Percentiles rank a stretch among this genome's conserved stretches.
phyloP scores from a whole-genome alignment of 495 filamentous ascomycete genomes.

The Penicillium atrosanguineum region DNA sequence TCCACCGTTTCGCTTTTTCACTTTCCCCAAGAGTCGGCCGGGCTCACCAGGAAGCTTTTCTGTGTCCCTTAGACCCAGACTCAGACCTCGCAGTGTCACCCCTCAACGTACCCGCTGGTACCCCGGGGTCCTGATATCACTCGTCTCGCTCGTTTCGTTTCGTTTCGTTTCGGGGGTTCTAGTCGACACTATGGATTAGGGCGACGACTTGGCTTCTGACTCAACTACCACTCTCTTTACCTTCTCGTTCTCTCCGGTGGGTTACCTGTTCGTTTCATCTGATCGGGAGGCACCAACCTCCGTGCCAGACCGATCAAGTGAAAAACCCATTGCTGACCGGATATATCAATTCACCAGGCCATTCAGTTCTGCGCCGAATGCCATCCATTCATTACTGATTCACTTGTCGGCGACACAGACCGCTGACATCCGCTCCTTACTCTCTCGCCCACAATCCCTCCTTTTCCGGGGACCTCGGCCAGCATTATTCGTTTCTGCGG shows the following conservation, averaged over 20 bases:
- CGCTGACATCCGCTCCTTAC: constrained; percentile 20
- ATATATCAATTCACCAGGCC: background rate
- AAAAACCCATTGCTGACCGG: constrained; percentile 3
- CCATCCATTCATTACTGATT: constrained; percentile 4
- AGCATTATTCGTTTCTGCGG: constrained; percentile 6
- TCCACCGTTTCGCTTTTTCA: constrained; percentile 17
- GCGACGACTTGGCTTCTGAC: background rate
- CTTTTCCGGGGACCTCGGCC: constrained; percentile 1
- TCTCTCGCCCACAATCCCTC: constrained; percentile 3
- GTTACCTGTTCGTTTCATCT: constrained; percentile 2
- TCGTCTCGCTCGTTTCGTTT: background rate
- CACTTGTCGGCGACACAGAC: constrained; percentile 2
- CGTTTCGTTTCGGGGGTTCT: constrained; percentile 1
- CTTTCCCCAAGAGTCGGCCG: constrained; percentile 6
- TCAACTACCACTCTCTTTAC: background rate
- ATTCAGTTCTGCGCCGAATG: constrained; percentile 1
- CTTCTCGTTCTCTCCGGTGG: constrained; percentile 17
- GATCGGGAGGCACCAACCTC: background rate
- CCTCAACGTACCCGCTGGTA: constrained; percentile 9
- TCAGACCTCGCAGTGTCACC: constrained; percentile 2
- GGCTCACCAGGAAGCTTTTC: background rate
- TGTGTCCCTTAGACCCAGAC: constrained; percentile 4
- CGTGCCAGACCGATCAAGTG: background rate
- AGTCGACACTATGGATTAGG: constrained; percentile 21
- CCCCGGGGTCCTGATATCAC: constrained; percentile 10